Conservation (phyloP, 805 yeast genomes). For the Naumovozyma baii region DNA sequence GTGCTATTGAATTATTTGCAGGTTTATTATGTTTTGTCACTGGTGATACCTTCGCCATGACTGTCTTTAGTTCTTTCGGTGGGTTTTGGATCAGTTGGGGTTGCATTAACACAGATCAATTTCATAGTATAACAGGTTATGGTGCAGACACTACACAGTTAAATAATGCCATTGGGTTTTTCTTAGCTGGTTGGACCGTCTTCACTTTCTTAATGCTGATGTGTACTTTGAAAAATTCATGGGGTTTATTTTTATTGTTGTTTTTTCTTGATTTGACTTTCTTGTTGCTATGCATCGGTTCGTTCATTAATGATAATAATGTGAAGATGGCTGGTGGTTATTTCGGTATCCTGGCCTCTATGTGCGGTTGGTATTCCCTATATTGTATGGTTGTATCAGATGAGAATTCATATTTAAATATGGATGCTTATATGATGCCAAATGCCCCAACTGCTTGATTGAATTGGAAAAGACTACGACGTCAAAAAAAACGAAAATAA, state of each 20-base stretch:
- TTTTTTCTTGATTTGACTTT: constrained; percentile 46
- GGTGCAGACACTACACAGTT: constrained; percentile 36
- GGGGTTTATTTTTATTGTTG: constrained; percentile 49
- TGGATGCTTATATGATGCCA: constrained; percentile 48
- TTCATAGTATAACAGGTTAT: constrained; percentile 45
- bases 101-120: constrained; percentile 49
- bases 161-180: constrained; percentile 47
- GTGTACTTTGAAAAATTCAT: constrained; percentile 50
- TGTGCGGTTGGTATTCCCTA: constrained; percentile 54
- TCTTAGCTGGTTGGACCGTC: constrained; percentile 52
- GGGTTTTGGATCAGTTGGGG: constrained; percentile 76
- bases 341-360: constrained; percentile 46
- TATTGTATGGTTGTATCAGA: constrained; percentile 51
- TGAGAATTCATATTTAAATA: constrained; percentile 48
- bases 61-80: constrained; percentile 42
- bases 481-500: not conserved
- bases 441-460: constrained; percentile 29
- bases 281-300: constrained; percentile 41
- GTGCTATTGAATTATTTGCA: constrained; percentile 58
- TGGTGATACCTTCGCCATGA: constrained; percentile 69
- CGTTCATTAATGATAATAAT: constrained; percentile 37
- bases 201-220: constrained; percentile 50
- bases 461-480: too few species aligned
- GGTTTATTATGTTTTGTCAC: constrained; percentile 70
- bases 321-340: constrained; percentile 53